These are phyloP conservation scores for Phytophthora pseudosyringae DNA, from an alignment of 352 stramenopile species.

Conservation along the genomic window DNA sequence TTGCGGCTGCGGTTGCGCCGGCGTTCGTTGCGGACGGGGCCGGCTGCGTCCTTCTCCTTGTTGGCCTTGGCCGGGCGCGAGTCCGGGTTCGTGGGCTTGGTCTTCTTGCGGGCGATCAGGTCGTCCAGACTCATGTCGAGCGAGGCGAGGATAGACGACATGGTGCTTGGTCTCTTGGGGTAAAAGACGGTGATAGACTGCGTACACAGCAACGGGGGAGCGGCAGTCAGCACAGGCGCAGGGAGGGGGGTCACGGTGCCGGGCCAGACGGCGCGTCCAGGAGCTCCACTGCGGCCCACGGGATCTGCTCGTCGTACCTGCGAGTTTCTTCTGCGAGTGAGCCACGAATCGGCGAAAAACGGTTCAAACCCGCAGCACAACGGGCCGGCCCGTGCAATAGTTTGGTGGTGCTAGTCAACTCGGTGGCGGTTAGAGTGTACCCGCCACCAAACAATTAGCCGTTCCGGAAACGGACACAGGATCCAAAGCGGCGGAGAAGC, in stretches of 20 bases:
- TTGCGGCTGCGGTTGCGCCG: constrained; percentile 55
- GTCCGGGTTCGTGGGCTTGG: constrained; percentile 50
- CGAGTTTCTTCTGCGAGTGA: constrained; percentile 32
- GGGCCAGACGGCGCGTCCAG: neutral
- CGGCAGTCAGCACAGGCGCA: constrained; percentile 4
- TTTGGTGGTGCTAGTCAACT: neutral
- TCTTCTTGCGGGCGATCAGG: constrained; percentile 82
- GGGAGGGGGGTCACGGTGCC: neutral
- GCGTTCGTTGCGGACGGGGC: constrained; percentile 55
- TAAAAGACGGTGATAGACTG: constrained; percentile 5
- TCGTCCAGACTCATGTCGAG: constrained; percentile 89
- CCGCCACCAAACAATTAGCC: no score
- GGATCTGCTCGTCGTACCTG: constrained; percentile 13
- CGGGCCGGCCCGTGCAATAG: neutral
- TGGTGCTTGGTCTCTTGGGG: constrained; percentile 27
- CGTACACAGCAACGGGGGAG: neutral
- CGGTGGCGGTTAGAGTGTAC: neutral
- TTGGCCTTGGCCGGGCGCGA: constrained; percentile 53
- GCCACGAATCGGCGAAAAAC: constrained; percentile 38
- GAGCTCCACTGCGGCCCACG: neutral
- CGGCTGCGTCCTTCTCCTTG: constrained; percentile 40
- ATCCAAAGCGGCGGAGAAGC: constrained; percentile 31
- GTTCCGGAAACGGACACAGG: constrained; percentile 24
- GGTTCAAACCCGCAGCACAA: neutral
- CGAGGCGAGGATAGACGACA: constrained; percentile 84